Evolutionary conservation across 345 rosid genomes (phyloP), one percentile per base, ranked within the genome.

Genomic region (Arabis hirsuta): DNA sequence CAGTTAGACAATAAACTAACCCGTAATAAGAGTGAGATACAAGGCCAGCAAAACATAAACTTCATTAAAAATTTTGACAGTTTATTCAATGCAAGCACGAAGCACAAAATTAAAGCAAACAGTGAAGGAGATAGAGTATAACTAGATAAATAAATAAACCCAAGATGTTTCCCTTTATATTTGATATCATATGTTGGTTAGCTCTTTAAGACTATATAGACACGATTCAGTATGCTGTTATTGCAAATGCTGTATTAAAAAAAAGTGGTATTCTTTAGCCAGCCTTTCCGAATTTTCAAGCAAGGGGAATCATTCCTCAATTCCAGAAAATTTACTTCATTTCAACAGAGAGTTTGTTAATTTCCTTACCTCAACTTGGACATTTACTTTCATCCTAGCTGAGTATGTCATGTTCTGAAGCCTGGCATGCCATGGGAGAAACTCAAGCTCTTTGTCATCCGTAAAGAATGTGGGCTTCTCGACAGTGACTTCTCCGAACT

Each of bases 391-490:
- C 84, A 95, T 88, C 76, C 84, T 73, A 0, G 96, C 55, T 2
- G 96, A 84, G 70, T 91, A 95, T 0, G 97, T 91, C 96, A 90
- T 95, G 71, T 95, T 95, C 78, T 95, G 99, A 55, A 94, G 76
- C 80, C 97, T 84, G 9, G 84, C 78, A 53, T 89, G 97, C 80
- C 88, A 95, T 27, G 98, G 65, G 3, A 93, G 87, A 56, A 94
- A 94, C 96, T 73, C 79, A 13, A 69, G 86, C 29, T 83, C 90
- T 34, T 61, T 79, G 3, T 53, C 76, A 4, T 75, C 77, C 0
- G 66, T 13, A 80, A 78, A 82, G 58, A 88, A 72, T 51, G 74
- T 81, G 9, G 95, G 98, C 62, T 66, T 75, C 53, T 85, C 89
- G 14, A 92, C 62, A 0, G 82, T 69, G 39, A 86, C 94, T 48